These are phyloP conservation scores for Ilex paraguariensis DNA, from an alignment of 305 asterid genomes.

Conservation along the genomic window DNA sequence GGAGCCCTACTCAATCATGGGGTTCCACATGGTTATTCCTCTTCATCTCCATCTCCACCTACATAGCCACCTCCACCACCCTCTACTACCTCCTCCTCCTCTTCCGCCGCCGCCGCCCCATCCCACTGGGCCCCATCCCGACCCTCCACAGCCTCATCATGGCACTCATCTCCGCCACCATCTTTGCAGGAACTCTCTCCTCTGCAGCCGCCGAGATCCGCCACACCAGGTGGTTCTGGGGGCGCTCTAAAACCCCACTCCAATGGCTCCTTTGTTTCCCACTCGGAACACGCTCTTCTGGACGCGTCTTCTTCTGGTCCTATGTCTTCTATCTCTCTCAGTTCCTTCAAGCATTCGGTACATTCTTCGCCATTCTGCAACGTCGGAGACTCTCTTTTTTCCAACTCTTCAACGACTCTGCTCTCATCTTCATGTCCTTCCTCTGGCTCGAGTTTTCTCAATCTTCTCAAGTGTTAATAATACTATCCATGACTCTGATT, in stretches of 20 bases:
- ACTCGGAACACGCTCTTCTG: slow-evolving; percentile 75
- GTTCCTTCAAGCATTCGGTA: slow-evolving; percentile 44
- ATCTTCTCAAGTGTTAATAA: slow-evolving; percentile 62
- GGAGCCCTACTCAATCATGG: slow-evolving; percentile 57
- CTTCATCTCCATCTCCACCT: slow-evolving; percentile 46
- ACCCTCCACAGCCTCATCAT: slow-evolving; percentile 58
- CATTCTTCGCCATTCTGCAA: slow-evolving; percentile 34
- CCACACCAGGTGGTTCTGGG: slow-evolving; percentile 77
- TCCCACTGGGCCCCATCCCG: slow-evolving; percentile 54
- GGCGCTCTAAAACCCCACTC: slow-evolving; percentile 53
- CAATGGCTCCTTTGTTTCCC: slow-evolving; percentile 88
- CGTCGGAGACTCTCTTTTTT: slow-evolving; percentile 30
- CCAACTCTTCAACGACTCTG: slow-evolving; percentile 45
- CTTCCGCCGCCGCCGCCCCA: slow-evolving; percentile 39
- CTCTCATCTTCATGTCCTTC: slow-evolving; percentile 48
- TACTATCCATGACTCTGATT: slow-evolving; percentile 43
- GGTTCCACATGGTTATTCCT: slow-evolving; percentile 74
- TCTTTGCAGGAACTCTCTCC: slow-evolving; percentile 52
- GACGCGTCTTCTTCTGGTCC: slow-evolving; percentile 84
- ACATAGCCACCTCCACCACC: slow-evolving; percentile 36
- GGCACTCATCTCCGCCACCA: slow-evolving; percentile 40
- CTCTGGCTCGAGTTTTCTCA: slow-evolving; percentile 82
- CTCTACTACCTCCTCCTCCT: slow-evolving; percentile 49
- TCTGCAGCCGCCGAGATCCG: slow-evolving; percentile 70
- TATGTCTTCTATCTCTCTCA: slow-evolving; percentile 68